A percentile compares a stretch with the other conserved stretches of the same genome.
These are phyloP conservation scores for Monascus ruber DNA, from an alignment of 2,329 filamentous ascomycete species.

Conservation along the genomic window DNA sequence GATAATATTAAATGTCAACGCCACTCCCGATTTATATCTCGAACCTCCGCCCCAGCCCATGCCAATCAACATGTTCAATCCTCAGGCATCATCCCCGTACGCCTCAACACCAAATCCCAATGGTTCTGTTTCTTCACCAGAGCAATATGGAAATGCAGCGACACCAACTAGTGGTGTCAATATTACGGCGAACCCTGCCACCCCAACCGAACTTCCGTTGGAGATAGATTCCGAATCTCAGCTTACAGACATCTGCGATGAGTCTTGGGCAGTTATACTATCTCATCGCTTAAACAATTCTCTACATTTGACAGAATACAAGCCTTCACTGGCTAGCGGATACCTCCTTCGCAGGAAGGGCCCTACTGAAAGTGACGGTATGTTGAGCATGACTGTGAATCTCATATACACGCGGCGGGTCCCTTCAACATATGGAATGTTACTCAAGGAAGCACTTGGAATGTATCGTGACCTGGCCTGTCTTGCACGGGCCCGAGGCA, in stretches of 20 bases:
- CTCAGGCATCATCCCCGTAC: slow-evolving; percentile 24
- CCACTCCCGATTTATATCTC: slow-evolving; percentile 24
- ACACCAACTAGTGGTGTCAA: slow-evolving; percentile 21
- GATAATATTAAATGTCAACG: slow-evolving; percentile 23
- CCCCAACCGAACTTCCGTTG: slow-evolving; percentile 21
- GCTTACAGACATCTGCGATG: slow-evolving; percentile 47
- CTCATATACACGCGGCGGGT: slow-evolving; percentile 25
- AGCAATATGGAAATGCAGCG: slow-evolving; percentile 29
- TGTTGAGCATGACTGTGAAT: slow-evolving; percentile 31
- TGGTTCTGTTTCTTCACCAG: slow-evolving; percentile 27
- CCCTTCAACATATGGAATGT: slow-evolving; percentile 18
- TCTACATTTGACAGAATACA: slow-evolving; percentile 29
- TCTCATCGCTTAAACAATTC: slow-evolving; percentile 37
- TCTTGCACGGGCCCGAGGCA: slow-evolving; percentile 31
- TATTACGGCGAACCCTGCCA: slow-evolving; percentile 26
- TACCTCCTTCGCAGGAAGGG: slow-evolving; percentile 37
- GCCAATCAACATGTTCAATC: slow-evolving; percentile 21
- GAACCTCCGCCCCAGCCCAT: slow-evolving; percentile 22
- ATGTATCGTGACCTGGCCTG: slow-evolving; percentile 36
- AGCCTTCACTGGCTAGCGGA: slow-evolving; percentile 34
- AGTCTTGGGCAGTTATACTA: slow-evolving; percentile 48
- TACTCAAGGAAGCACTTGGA: slow-evolving; percentile 31
- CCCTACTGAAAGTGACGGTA: slow-evolving; percentile 29
- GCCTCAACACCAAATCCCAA: slow-evolving; percentile 28
- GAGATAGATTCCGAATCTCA: slow-evolving; percentile 45